Evolutionary conservation across 2,329 filamentous ascomycete genomes (phyloP), one percentile per base, ranked within the genome.

Genomic region (Neonectria hederae): DNA sequence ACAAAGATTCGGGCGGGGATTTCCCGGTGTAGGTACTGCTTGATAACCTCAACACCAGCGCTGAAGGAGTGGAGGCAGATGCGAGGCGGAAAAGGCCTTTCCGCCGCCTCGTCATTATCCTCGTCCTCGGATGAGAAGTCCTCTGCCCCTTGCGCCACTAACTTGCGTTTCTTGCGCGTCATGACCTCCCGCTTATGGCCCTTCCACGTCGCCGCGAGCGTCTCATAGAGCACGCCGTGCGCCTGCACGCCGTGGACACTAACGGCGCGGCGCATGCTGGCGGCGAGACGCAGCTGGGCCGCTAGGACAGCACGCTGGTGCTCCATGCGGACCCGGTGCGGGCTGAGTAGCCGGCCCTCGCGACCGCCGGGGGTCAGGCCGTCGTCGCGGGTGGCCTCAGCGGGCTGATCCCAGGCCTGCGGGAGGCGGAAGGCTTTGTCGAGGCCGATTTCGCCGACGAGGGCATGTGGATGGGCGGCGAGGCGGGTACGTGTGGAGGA

Each of bases 51-150:
- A 11, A 88, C 83, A 6, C 90, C 86, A 0, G 93, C 95, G 52
- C 92, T 97, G 78, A 94, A 99, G 0, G 94, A 97, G 78, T 99
- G 96, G 63, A 99, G 87, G 75, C 96, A 99, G 75, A 98, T 90
- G 9, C 94, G 84, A 1, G 94, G 94, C 4, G 96, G 94, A 71
- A 91, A 98, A 0, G 92, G 90, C 64, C 85, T 89, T 1, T 63
- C 65, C 30, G 45, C 56, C 4, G 43, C 72, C 28, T 75, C 71
- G 19, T 75, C 74, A 0, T 80, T 72, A 2, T 82, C 78, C 1
- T 80, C 78, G 3, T 77, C 75, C 24, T 75, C 78, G 10, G 76
- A 78, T 2, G 76, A 81, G 57, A 80, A 82, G 51, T 84, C 81
- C 64, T 86, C 83, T 6, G 83, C 83, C 1, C 82, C 81, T 6